Conservation (phyloP, 2,329 filamentous ascomycete genomes). For the Alternaria incomplexa region DNA sequence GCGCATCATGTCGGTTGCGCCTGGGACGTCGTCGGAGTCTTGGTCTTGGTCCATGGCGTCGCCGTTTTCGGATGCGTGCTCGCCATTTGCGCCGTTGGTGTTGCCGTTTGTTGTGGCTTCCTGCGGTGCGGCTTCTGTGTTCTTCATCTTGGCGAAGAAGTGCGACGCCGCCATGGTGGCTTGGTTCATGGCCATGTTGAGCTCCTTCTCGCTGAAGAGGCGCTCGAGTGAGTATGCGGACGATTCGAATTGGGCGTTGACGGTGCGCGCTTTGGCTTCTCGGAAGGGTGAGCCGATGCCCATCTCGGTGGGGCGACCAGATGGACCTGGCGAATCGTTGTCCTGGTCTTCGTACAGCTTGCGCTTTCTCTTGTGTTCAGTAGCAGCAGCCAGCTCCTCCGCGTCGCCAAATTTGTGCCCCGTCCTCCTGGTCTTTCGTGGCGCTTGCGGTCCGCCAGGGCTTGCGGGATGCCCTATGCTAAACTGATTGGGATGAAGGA, state of each 20-base stretch:
- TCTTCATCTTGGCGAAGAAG: slow-evolving; percentile 63
- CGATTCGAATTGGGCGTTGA: slow-evolving; percentile 63
- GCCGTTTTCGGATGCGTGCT: slow-evolving; percentile 42
- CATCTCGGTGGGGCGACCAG: slow-evolving; percentile 54
- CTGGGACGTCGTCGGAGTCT: slow-evolving; percentile 48
- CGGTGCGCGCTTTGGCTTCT: slow-evolving; percentile 59
- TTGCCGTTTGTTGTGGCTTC: slow-evolving; percentile 40
- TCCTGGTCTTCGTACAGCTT: slow-evolving; percentile 65
- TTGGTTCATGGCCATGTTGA: slow-evolving; percentile 66
- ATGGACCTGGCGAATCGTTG: slow-evolving; percentile 63
- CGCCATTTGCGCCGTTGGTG: slow-evolving; percentile 44
- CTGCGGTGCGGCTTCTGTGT: slow-evolving; percentile 34
- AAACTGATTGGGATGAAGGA: slow-evolving; percentile 70
- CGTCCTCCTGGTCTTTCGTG: slow-evolving; percentile 68
- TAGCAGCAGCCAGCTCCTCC: slow-evolving; percentile 55
- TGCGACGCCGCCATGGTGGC: slow-evolving; percentile 65
- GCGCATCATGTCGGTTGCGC: slow-evolving; percentile 65
- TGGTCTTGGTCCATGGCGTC: slow-evolving; percentile 49
- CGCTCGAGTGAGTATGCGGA: slow-evolving; percentile 66
- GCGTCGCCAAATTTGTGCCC: slow-evolving; percentile 61
- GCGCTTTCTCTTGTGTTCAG: slow-evolving; percentile 63
- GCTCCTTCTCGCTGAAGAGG: slow-evolving; percentile 72
- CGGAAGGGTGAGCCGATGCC: slow-evolving; percentile 58
- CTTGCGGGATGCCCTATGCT: slow-evolving; percentile 69
- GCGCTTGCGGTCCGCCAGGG: slow-evolving; percentile 65